A percentile compares a stretch with the other conserved stretches of the same genome.
These are phyloP conservation scores for Phytophthora syringae DNA, from an alignment of 352 stramenopile species.

Conservation along the genomic window DNA sequence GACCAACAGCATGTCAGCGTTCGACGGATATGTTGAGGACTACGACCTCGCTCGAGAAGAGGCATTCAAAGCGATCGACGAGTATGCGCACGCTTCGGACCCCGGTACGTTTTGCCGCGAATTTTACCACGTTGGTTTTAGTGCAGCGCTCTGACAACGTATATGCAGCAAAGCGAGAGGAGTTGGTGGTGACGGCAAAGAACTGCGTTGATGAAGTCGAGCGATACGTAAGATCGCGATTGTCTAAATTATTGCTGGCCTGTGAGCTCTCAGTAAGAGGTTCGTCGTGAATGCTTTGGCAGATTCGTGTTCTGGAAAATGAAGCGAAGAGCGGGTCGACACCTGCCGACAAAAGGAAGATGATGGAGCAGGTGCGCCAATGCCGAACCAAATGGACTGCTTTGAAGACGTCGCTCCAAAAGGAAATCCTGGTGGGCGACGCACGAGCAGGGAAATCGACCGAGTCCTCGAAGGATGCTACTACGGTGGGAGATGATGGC, in stretches of 20 bases:
- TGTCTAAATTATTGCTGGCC: not conserved
- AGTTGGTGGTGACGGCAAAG: conserved; percentile 53
- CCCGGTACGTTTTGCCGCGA: conserved; percentile 19
- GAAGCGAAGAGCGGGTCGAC: conserved; percentile 47
- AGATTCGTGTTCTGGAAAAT: conserved; percentile 75
- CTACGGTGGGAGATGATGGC: conserved; percentile 13
- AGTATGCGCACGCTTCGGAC: conserved; percentile 40
- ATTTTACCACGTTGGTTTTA: not conserved
- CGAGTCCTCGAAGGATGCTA: conserved; percentile 31
- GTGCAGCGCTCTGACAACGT: not conserved
- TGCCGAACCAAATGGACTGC: conserved; percentile 56
- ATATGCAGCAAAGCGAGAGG: conserved; percentile 40
- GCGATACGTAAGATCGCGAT: conserved; percentile 55
- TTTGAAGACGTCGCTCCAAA: conserved; percentile 64
- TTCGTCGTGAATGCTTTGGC: conserved; percentile 4
- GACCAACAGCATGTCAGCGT: conserved; percentile 33
- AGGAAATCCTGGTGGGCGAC: conserved; percentile 60
- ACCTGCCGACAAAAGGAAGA: conserved; percentile 47
- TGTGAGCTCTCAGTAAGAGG: conserved; percentile 6
- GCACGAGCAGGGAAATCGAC: conserved; percentile 33
- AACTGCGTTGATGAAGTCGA: conserved; percentile 73
- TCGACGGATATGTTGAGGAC: conserved; percentile 68
- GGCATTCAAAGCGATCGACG: conserved; percentile 57
- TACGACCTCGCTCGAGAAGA: conserved; percentile 54
- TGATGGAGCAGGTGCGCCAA: conserved; percentile 48